phyloP scores from a whole-genome alignment of 768 basidiomycete genomes.

The Mycena pura region DNA sequence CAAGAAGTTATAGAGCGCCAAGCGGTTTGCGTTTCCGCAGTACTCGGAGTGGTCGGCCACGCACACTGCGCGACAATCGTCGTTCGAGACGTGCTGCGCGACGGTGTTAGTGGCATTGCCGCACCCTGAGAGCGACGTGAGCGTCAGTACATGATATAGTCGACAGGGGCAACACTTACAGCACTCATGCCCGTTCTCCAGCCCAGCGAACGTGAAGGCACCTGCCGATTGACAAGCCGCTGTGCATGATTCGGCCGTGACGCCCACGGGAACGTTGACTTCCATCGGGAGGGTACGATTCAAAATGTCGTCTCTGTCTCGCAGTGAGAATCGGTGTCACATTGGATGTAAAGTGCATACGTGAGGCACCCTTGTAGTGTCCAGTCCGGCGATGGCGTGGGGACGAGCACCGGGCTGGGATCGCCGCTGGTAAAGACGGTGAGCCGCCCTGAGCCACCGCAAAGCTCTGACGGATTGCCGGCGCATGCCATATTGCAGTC shows the following conservation, averaged over 20 bases:
- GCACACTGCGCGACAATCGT: slow-evolving; percentile 50
- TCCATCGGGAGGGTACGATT: slow-evolving; percentile 43
- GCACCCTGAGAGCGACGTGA: slow-evolving; percentile 41
- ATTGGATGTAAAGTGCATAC: slow-evolving; percentile 40
- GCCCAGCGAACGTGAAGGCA: slow-evolving; percentile 48
- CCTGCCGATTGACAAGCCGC: slow-evolving; percentile 51
- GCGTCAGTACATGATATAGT: neutral
- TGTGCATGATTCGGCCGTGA: slow-evolving; percentile 57
- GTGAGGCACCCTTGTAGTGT: slow-evolving; percentile 69
- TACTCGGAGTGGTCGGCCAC: slow-evolving; percentile 43
- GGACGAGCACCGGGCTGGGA: slow-evolving; percentile 55
- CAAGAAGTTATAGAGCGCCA: slow-evolving; percentile 45
- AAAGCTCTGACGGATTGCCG: slow-evolving; percentile 59
- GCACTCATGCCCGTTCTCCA: slow-evolving; percentile 56
- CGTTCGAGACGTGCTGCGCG: slow-evolving; percentile 45
- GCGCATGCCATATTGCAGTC: slow-evolving; percentile 62
- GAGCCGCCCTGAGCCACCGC: slow-evolving; percentile 59
- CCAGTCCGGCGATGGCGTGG: slow-evolving; percentile 54
- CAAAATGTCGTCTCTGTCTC: slow-evolving; percentile 39
- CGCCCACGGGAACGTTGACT: slow-evolving; percentile 50
- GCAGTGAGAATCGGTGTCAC: neutral
- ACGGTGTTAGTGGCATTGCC: slow-evolving; percentile 41
- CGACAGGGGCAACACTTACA: slow-evolving; percentile 42
- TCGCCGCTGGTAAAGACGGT: slow-evolving; percentile 64
- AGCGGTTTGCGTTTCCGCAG: slow-evolving; percentile 48